Evolutionary conservation across 2,329 filamentous ascomycete genomes (phyloP).

Genomic region (Purpureocillium takamizusanense): DNA sequence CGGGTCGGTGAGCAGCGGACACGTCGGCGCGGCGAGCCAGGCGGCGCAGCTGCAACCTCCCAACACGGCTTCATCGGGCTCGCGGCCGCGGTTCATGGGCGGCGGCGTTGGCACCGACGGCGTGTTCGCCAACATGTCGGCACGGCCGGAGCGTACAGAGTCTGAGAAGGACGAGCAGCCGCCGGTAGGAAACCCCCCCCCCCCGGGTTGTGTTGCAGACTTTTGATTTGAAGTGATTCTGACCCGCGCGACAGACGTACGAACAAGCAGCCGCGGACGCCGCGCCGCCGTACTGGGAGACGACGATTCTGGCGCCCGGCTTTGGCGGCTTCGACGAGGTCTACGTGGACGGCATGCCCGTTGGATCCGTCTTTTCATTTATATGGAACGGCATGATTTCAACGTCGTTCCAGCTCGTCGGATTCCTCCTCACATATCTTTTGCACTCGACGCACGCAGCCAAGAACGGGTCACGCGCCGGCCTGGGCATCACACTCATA

Average conservation of each 20-base stretch:
- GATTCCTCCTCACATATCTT: constrained; percentile 95
- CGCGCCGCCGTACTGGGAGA: constrained; percentile 98
- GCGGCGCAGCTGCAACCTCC: constrained; percentile 10
- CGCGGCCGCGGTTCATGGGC: constrained; percentile 49
- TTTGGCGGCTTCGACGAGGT: constrained; percentile 88
- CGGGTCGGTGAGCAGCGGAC: constrained; percentile 7
- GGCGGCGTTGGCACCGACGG: constrained; percentile 79
- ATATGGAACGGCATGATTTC: constrained; percentile 94
- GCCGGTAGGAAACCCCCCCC: constrained; percentile 57
- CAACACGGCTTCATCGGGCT: constrained; percentile 21
- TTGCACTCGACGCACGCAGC: constrained; percentile 96
- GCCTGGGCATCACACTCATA: constrained; percentile 88
- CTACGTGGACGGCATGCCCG: constrained; percentile 91
- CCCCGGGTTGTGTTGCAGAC: neutral
- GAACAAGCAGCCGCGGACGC: constrained; percentile 96
- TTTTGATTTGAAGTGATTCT: constrained; percentile 15
- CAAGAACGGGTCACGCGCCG: constrained; percentile 92
- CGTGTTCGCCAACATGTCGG: constrained; percentile 90
- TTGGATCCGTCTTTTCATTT: constrained; percentile 79
- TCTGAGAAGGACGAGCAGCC: constrained; percentile 81
- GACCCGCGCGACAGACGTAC: constrained; percentile 60
- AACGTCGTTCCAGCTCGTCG: constrained; percentile 93
- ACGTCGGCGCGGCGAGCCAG: constrained; percentile 7
- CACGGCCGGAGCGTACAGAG: constrained; percentile 75
- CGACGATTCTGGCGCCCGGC: constrained; percentile 89